phyloP scores from a whole-genome alignment of 176 grass and related monocot species.

The Neostapfia colusana region DNA sequence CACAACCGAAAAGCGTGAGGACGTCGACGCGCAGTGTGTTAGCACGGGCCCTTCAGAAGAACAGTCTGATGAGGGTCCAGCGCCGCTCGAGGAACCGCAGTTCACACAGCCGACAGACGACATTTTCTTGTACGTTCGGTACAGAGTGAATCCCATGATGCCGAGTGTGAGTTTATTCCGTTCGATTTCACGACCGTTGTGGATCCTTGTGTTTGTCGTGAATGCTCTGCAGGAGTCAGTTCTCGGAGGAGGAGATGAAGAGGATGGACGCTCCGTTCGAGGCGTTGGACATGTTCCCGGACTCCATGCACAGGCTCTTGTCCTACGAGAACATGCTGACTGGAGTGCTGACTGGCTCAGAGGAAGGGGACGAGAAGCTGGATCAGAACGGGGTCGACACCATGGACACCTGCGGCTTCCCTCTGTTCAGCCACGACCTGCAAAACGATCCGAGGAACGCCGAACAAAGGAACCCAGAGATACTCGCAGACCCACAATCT shows the following conservation, averaged over 20 bases:
- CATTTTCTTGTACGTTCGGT: slow-evolving; percentile 49
- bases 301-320: slow-evolving; percentile 43
- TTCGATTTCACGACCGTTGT: background rate
- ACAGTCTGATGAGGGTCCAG: slow-evolving; percentile 18
- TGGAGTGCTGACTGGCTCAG: slow-evolving; percentile 28
- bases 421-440: slow-evolving; percentile 53
- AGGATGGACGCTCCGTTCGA: slow-evolving; percentile 52
- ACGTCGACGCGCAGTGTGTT: background rate
- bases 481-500: background rate
- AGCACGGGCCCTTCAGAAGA: slow-evolving; percentile 21
- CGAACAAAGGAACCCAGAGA: background rate
- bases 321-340: slow-evolving; percentile 52
- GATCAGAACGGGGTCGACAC: slow-evolving; percentile 35
- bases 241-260: slow-evolving; percentile 50
- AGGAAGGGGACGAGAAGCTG: background rate
- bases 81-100: background rate
- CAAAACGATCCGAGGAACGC: slow-evolving; percentile 14
- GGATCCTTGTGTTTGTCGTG: background rate
- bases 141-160: background rate
- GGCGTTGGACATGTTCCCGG: slow-evolving; percentile 56
- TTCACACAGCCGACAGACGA: slow-evolving; percentile 36
- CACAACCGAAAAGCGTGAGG: background rate
- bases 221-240: slow-evolving; percentile 40
- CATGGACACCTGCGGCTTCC: slow-evolving; percentile 58
- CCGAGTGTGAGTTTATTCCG: background rate